These are phyloP conservation scores for Bonia amplexicaulis DNA, from an alignment of 176 grass and related monocot genomes.

Conservation along the genomic window DNA sequence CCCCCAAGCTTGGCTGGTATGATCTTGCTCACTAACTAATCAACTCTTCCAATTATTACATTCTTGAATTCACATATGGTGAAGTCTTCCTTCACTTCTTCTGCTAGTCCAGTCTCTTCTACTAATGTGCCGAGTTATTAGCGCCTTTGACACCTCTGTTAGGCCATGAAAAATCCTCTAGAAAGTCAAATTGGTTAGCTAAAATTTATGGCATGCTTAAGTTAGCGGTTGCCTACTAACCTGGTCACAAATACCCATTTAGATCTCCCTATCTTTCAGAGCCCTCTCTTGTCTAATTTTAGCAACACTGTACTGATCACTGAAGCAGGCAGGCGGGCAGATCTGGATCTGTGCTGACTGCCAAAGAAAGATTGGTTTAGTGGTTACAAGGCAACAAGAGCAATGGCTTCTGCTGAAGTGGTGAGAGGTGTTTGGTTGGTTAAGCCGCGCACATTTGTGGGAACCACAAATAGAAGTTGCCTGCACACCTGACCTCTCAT, in stretches of 20 bases:
- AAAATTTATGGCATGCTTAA: constrained; percentile 29
- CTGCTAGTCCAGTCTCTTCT: not conserved
- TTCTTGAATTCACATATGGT: constrained; percentile 15
- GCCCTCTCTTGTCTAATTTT: constrained; percentile 25
- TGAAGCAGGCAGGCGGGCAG: constrained; percentile 10
- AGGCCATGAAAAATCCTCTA: not conserved
- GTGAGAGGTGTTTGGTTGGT: constrained; percentile 13
- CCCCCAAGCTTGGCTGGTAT: constrained; percentile 22
- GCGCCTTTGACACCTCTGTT: not conserved
- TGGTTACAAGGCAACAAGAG: constrained; percentile 21
- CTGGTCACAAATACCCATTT: constrained; percentile 10
- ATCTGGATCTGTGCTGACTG: constrained; percentile 39
- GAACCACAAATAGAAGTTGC: constrained; percentile 30
- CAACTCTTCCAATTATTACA: constrained; percentile 25
- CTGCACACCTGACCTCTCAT: constrained; percentile 9
- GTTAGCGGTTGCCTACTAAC: constrained; percentile 30
- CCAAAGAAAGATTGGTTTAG: constrained; percentile 35
- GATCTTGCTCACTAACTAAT: constrained; percentile 42
- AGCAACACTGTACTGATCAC: constrained; percentile 31
- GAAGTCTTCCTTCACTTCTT: constrained; percentile 13
- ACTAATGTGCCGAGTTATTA: not conserved
- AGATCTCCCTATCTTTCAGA: not conserved
- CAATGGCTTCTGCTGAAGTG: constrained; percentile 17
- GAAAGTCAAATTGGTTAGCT: constrained; percentile 30
- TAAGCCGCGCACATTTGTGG: constrained; percentile 16